Conservation (phyloP, 2,329 filamentous ascomycete species). For the Penicillium psychrosexuale region DNA sequence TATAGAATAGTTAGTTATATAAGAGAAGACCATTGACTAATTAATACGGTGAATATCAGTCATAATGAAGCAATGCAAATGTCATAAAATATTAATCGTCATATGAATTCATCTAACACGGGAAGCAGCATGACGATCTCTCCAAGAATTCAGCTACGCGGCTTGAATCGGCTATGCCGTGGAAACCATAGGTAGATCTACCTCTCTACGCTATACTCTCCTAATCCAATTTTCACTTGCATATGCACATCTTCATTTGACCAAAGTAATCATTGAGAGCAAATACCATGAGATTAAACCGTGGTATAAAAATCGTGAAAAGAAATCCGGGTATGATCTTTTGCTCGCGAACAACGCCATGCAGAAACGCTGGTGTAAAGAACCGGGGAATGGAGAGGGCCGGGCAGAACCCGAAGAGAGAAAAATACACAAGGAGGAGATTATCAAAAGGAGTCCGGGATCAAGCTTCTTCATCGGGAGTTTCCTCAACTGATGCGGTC, state of each 20-base stretch:
- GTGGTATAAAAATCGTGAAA: conserved; percentile 11
- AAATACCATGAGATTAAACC: conserved; percentile 5
- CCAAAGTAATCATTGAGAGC: background rate
- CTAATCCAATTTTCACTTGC: background rate
- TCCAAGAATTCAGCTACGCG: background rate
- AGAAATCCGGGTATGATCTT: conserved; percentile 27
- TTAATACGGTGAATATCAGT: background rate
- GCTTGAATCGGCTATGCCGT: background rate
- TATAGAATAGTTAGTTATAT: too few species aligned
- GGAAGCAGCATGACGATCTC: background rate
- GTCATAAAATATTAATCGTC: background rate
- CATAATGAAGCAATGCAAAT: background rate
- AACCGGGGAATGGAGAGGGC: conserved; percentile 1
- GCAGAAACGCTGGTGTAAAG: conserved; percentile 20
- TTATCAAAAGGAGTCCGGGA: background rate
- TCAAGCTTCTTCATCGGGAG: conserved; percentile 28
- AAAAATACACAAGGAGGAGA: conserved; percentile 3
- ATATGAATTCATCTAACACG: background rate
- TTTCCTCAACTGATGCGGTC: conserved; percentile 37
- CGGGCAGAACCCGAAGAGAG: background rate
- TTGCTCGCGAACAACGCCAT: conserved; percentile 26
- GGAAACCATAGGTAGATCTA: background rate
- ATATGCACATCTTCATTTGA: conserved; percentile 1
- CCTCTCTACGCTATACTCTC: background rate
- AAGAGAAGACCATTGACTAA: background rate